Percentiles rank a stretch among this genome's conserved stretches.
phyloP scores from a whole-genome alignment of 257 asterid genomes.

The Solanum pinnatisectum region DNA sequence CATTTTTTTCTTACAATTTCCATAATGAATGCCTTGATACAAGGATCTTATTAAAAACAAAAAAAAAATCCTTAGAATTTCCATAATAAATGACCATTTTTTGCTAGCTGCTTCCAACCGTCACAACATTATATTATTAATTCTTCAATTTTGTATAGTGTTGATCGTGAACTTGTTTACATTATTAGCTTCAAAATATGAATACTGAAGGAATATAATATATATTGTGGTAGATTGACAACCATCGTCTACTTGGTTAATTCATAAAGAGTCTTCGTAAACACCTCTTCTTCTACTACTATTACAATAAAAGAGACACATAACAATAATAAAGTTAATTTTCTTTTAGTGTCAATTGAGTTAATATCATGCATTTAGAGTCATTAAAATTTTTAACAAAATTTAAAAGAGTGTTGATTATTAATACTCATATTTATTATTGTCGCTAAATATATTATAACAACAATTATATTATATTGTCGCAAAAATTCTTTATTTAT shows the following conservation, averaged over 20 bases:
- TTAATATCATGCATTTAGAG: neutral
- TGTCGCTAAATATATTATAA: neutral
- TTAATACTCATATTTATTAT: neutral
- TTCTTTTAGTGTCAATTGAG: neutral
- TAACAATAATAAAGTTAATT: too few species aligned
- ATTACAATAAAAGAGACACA: too few species aligned
- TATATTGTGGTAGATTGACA: neutral
- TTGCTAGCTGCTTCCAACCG: neutral
- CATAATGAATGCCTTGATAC: neutral
- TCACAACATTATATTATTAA: neutral
- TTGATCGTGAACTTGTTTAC: neutral
- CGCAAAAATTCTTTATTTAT: neutral
- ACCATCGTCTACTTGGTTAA: neutral
- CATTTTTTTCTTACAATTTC: neutral
- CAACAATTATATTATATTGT: neutral
- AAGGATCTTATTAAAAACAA: neutral
- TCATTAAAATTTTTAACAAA: neutral
- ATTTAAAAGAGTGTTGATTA: neutral
- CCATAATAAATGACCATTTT: neutral
- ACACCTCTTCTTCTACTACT: neutral
- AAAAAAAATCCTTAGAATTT: neutral
- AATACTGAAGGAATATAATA: neutral
- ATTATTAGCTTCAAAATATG: neutral
- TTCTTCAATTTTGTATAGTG: neutral
- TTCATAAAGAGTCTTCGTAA: neutral